Conservation (phyloP, 148 eudicot species). For the Camellia lanceoleosa region DNA sequence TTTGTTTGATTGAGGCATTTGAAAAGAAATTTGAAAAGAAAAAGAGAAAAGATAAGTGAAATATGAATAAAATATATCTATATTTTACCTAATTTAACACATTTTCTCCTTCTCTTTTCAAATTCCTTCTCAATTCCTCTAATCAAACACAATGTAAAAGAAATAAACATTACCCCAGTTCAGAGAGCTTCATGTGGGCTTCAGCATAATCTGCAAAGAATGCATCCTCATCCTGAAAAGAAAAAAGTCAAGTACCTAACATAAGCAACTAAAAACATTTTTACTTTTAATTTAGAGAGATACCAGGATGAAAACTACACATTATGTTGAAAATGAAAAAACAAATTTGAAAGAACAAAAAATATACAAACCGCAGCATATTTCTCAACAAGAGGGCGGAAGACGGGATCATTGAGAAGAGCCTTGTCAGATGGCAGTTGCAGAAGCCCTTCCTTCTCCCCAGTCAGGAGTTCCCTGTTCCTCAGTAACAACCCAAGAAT, state of each 20-base stretch:
- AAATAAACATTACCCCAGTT: conserved; percentile 50
- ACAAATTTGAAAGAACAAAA: too few relatives aligned
- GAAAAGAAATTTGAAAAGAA: too few relatives aligned
- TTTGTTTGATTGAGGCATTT: too few relatives aligned
- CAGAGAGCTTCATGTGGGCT: conserved; percentile 85
- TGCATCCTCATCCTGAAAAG: conserved; percentile 81
- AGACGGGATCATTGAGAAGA: conserved; percentile 64
- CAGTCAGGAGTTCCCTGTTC: conserved; percentile 67
- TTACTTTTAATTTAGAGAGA: not conserved
- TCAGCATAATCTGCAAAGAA: conserved; percentile 90
- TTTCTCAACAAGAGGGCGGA: conserved; percentile 84
- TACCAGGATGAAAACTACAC: not conserved
- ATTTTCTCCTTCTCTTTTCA: too few relatives aligned
- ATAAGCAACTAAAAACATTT: not conserved
- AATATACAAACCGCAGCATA: conserved; percentile 62
- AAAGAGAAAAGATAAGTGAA: too few relatives aligned
- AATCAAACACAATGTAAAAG: too few relatives aligned
- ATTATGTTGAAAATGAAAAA: not conserved
- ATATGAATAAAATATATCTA: too few relatives aligned
- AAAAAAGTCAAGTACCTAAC: not conserved
- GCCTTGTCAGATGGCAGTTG: conserved; percentile 88
- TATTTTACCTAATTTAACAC: too few relatives aligned
- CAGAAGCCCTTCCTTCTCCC: conserved; percentile 87
- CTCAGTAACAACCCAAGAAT: not conserved
- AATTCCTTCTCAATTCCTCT: too few relatives aligned